Evolutionary conservation across 2,329 filamentous ascomycete genomes (phyloP).

Genomic region (Ceratocystis destructans): DNA sequence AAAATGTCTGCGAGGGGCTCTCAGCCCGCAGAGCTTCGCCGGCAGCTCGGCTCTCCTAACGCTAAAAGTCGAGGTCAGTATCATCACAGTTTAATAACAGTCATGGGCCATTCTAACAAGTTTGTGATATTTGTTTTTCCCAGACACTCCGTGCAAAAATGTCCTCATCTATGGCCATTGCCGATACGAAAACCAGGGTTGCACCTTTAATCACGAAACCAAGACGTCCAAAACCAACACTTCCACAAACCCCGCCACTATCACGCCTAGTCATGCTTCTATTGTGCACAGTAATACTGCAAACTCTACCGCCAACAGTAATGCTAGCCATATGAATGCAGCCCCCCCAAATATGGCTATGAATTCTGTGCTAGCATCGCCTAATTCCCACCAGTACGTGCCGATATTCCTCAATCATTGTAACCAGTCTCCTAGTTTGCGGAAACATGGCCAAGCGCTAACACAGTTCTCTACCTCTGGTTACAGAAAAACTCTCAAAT

Average conservation of each 20-base stretch:
- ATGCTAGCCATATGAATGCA: conserved; percentile 7
- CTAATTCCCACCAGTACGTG: conserved; percentile 17
- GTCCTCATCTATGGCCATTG: conserved; percentile 88
- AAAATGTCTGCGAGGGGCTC: conserved; percentile 17
- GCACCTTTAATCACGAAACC: conserved; percentile 73
- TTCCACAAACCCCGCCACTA: conserved; percentile 4
- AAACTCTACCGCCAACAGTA: conserved; percentile 1
- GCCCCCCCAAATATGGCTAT: conserved; percentile 3
- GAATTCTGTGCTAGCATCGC: conserved; percentile 14
- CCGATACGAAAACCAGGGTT: conserved; percentile 81
- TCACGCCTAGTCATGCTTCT: conserved; percentile 16
- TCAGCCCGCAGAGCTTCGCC: conserved; percentile 34
- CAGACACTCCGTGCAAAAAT: conserved; percentile 77
- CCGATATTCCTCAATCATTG: neutral
- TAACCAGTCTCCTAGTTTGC: neutral
- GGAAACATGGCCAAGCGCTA: neutral
- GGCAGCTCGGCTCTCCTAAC: conserved; percentile 42
- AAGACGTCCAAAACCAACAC: conserved; percentile 32
- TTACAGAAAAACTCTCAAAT: conserved; percentile 45
- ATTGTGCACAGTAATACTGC: conserved; percentile 18
- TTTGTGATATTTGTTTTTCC: neutral
- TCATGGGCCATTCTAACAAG: too few relatives aligned
- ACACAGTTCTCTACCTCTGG: neutral
- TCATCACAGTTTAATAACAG: neutral
- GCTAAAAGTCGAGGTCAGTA: conserved; percentile 41